Percentiles rank a stretch among this genome's conserved stretches.
These are phyloP conservation scores for Maudiozyma humilis DNA, from an alignment of 1,139 yeast genomes.

Conservation along the genomic window DNA sequence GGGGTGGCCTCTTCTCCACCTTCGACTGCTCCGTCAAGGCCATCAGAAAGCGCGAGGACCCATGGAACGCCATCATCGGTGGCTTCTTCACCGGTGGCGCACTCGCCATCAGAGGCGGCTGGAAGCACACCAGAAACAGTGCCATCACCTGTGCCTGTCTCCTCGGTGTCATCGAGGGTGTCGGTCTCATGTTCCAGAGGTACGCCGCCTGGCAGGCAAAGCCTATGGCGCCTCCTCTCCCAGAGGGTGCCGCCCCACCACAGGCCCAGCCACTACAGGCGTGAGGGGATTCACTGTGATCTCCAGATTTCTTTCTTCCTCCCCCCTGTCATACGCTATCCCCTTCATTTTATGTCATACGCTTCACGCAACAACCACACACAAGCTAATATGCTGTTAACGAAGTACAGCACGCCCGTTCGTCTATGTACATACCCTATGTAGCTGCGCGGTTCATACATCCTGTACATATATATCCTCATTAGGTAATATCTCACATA, in stretches of 20 bases:
- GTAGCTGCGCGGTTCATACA: neutral
- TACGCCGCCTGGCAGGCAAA: constrained; percentile 78
- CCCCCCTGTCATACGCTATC: neutral
- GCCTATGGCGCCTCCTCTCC: constrained; percentile 70
- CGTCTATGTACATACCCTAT: too few species aligned
- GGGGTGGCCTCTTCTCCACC: constrained; percentile 98
- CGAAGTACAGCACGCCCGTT: neutral
- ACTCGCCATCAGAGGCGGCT: constrained; percentile 95
- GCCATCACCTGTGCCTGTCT: constrained; percentile 97
- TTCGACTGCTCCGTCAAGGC: constrained; percentile 95
- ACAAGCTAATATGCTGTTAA: neutral
- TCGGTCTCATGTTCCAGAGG: constrained; percentile 92
- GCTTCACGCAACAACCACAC: neutral
- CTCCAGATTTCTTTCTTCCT: neutral
- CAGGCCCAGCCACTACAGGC: constrained; percentile 36
- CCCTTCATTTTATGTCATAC: neutral
- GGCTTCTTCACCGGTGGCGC: constrained; percentile 99
- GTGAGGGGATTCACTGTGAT: too few species aligned
- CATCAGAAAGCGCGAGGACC: constrained; percentile 94
- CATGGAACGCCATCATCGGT: constrained; percentile 96
- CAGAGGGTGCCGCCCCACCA: constrained; percentile 39
- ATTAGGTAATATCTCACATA: neutral
- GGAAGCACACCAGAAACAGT: constrained; percentile 93
- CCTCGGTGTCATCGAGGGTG: constrained; percentile 96
- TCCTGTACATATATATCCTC: constrained; percentile 13